Evolutionary conservation across 2,329 filamentous ascomycete genomes (phyloP).

Genomic region (Cladosporium sphaerospermum): DNA sequence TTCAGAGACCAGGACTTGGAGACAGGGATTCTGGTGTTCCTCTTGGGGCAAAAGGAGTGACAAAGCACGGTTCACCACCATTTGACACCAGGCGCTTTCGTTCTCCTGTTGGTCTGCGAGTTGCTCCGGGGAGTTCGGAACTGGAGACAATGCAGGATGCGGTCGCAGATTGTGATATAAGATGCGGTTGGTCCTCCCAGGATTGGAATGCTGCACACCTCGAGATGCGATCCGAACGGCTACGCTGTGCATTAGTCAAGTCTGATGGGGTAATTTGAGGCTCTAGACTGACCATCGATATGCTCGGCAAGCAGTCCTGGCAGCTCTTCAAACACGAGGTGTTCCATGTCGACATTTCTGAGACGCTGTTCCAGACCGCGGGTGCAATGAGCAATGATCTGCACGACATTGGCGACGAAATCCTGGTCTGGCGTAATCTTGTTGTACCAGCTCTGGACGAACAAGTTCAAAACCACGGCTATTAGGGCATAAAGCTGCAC

Average conservation of each 20-base stretch:
- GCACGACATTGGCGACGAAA: slow-evolving; percentile 81
- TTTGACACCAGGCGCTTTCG: slow-evolving; percentile 76
- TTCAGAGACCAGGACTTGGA: slow-evolving; percentile 77
- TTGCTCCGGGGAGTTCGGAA: slow-evolving; percentile 51
- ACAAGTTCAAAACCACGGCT: slow-evolving; percentile 82
- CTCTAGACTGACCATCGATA: slow-evolving; percentile 58
- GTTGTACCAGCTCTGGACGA: slow-evolving; percentile 86
- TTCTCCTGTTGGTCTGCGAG: slow-evolving; percentile 59
- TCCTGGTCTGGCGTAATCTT: slow-evolving; percentile 86
- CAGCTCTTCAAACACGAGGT: slow-evolving; percentile 78
- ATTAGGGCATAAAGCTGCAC: slow-evolving; percentile 88
- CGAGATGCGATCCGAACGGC: slow-evolving; percentile 18
- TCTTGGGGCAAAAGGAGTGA: slow-evolving; percentile 84
- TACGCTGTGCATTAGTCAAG: slow-evolving; percentile 11
- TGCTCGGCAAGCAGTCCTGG: slow-evolving; percentile 76
- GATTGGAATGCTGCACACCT: neutral
- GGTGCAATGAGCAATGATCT: slow-evolving; percentile 88
- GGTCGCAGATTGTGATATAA: slow-evolving; percentile 80
- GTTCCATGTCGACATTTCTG: slow-evolving; percentile 74
- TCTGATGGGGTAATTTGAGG: neutral
- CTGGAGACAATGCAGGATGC: slow-evolving; percentile 71
- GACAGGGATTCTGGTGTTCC: slow-evolving; percentile 79
- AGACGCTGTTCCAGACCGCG: slow-evolving; percentile 80
- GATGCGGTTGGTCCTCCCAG: slow-evolving; percentile 4
- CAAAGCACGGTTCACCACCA: slow-evolving; percentile 77